Evolutionary conservation across 768 basidiomycete species (phyloP).

Genomic region (Serendipita indica): DNA sequence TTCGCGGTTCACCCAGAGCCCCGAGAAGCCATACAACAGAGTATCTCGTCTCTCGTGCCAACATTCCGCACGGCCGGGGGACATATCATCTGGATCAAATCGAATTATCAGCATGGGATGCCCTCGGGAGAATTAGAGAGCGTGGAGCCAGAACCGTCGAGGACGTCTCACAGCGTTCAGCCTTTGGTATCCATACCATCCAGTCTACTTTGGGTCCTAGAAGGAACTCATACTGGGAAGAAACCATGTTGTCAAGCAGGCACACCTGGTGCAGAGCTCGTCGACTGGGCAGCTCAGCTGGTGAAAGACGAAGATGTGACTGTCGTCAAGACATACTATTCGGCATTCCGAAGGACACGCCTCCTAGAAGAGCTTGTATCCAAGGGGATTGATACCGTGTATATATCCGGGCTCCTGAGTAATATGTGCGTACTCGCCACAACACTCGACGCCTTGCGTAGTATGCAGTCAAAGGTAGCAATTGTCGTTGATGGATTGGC

Average conservation of each 20-base stretch:
- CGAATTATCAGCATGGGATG: neutral
- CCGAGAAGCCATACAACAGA: neutral
- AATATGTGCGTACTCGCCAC: slow-evolving; percentile 8
- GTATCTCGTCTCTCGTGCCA: neutral
- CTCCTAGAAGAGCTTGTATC: neutral
- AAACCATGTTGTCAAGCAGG: neutral
- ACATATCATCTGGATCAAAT: slow-evolving; percentile 4
- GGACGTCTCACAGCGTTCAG: no score
- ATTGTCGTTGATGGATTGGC: neutral
- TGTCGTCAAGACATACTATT: neutral
- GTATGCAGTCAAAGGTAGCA: neutral
- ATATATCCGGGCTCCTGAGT: neutral
- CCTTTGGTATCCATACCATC: no score
- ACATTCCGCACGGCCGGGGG: neutral
- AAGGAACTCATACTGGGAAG: slow-evolving; percentile 3
- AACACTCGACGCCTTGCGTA: neutral
- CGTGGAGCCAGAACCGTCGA: no score
- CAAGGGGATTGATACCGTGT: neutral
- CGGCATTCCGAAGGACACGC: neutral
- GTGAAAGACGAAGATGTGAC: neutral
- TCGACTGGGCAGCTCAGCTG: neutral
- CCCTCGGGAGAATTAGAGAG: no score
- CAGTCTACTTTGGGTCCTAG: neutral
- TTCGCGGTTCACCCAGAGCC: neutral
- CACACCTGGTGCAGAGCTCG: neutral